These are phyloP conservation scores for Talinum fruticosum DNA, from an alignment of 148 eudicot species.

Conservation along the genomic window DNA sequence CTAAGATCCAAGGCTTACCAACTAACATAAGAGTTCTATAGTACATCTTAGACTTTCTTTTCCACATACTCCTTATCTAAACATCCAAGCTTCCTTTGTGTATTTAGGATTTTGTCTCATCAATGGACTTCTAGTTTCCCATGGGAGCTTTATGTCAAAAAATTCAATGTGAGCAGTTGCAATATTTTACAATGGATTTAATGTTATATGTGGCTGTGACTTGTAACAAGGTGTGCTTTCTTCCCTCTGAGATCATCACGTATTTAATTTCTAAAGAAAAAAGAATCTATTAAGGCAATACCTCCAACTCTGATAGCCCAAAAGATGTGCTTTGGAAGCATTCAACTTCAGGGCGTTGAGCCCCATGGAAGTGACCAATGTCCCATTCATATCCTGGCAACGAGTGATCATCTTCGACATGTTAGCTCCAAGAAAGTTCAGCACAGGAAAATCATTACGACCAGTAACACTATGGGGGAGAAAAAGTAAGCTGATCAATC, in stretches of 20 bases:
- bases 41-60: no score
- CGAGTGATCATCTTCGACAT: slow-evolving; percentile 16
- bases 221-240: background rate
- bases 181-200: background rate
- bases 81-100: no score
- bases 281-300: slow-evolving; percentile 24
- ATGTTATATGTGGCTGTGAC: background rate
- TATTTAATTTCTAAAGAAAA: background rate
- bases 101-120: no score
- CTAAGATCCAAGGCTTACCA: no score
- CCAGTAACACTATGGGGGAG: no score
- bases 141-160: background rate
- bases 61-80: no score
- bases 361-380: slow-evolving; percentile 88
- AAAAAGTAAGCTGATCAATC: background rate
- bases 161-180: background rate
- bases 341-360: slow-evolving; percentile 89
- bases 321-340: slow-evolving; percentile 92
- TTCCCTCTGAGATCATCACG: background rate
- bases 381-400: slow-evolving; percentile 96
- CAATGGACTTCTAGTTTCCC: background rate
- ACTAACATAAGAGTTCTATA: no score
- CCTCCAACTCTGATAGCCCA: slow-evolving; percentile 78
- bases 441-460: background rate
- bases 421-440: background rate